Conservation (phyloP, 352 stramenopile genomes). For the Pythium plurisporium region DNA sequence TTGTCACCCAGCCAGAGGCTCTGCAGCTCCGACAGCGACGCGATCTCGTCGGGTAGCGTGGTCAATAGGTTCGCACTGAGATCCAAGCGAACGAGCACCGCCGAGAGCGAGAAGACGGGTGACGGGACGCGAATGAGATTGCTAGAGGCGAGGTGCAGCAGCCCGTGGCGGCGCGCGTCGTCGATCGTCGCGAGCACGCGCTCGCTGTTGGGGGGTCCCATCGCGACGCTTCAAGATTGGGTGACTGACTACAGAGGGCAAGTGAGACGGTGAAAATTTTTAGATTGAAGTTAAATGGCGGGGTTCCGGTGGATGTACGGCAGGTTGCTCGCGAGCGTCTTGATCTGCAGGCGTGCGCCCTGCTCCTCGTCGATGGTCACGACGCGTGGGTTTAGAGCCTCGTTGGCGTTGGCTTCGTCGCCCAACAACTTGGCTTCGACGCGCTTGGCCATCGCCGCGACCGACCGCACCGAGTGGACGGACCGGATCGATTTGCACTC, state of each 20-base stretch:
- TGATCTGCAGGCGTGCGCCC: constrained; percentile 83
- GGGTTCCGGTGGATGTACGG: constrained; percentile 94
- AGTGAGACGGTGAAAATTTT: not conserved
- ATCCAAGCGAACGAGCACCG: constrained; percentile 63
- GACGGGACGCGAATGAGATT: constrained; percentile 36
- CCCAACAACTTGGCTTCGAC: constrained; percentile 60
- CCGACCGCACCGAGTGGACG: constrained; percentile 78
- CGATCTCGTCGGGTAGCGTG: constrained; percentile 51
- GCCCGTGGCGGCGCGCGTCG: constrained; percentile 49
- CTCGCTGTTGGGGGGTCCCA: constrained; percentile 22
- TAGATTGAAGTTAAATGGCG: constrained; percentile 53
- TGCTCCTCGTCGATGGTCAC: constrained; percentile 90
- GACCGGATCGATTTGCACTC: constrained; percentile 86
- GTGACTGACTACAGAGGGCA: not conserved
- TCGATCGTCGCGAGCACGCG: constrained; percentile 50
- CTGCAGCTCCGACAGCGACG: constrained; percentile 49
- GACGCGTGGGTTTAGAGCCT: constrained; percentile 74
- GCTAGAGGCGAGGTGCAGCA: constrained; percentile 52
- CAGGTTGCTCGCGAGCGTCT: constrained; percentile 87
- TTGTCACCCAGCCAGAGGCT: constrained; percentile 87
- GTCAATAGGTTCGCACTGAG: constrained; percentile 76
- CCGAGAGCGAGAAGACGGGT: constrained; percentile 26
- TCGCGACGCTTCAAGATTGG: constrained; percentile 17
- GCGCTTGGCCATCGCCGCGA: constrained; percentile 65
- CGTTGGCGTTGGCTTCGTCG: constrained; percentile 8